phyloP scores from a whole-genome alignment of 495 filamentous ascomycete genomes.

The Aspergillus nanangensis region DNA sequence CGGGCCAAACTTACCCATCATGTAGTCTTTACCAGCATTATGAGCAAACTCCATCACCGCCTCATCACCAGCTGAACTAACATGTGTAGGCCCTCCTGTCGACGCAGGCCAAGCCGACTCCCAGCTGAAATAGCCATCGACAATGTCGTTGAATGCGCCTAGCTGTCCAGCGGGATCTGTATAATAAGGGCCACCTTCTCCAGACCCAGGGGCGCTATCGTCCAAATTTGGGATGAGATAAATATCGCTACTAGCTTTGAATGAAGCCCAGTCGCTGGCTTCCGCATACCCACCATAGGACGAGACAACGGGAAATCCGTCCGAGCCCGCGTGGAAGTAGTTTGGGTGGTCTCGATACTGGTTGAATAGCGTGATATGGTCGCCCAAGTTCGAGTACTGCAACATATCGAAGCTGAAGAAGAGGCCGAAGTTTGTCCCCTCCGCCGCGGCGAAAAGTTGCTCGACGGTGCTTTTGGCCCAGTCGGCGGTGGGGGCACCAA shows the following conservation, averaged over 20 bases:
- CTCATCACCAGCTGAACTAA: constrained; percentile 11
- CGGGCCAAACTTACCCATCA: constrained; percentile 20
- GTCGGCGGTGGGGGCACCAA: constrained; percentile 10
- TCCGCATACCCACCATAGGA: neutral
- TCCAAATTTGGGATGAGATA: constrained; percentile 1
- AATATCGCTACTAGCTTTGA: neutral
- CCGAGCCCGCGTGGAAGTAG: neutral
- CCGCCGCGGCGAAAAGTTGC: constrained; percentile 14
- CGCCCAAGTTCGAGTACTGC: neutral
- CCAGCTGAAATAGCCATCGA: constrained; percentile 32
- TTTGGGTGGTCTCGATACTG: neutral
- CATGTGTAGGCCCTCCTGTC: constrained; percentile 13
- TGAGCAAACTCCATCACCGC: constrained; percentile 15
- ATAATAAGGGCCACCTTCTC: constrained; percentile 18
- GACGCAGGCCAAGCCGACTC: constrained; percentile 27
- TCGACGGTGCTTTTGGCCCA: constrained; percentile 14
- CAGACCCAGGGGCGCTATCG: constrained; percentile 2
- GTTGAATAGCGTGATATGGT: neutral
- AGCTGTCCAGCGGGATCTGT: neutral
- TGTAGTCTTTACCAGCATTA: constrained; percentile 19
- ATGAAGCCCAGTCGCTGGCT: neutral
- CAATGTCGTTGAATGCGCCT: constrained; percentile 5
- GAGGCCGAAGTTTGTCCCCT: constrained; percentile 19
- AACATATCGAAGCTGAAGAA: constrained; percentile 27
- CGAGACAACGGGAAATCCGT: neutral